Evolutionary conservation across 371 early-diverging fungal species (phyloP).

Genomic region (Coemansia sp.): DNA sequence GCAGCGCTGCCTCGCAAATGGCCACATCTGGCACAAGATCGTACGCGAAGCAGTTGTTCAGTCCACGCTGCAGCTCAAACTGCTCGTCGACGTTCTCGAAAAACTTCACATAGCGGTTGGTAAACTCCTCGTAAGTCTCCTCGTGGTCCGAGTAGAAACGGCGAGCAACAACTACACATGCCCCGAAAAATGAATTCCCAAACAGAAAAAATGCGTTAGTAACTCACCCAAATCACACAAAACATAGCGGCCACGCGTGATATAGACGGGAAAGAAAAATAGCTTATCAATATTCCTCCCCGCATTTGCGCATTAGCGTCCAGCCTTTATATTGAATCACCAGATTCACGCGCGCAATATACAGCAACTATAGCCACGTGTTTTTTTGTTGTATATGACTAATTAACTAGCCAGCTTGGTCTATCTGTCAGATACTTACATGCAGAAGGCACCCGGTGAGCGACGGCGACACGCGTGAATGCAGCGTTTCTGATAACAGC

Average conservation of each 20-base stretch:
- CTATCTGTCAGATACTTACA: conserved; percentile 25
- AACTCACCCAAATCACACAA: too few species aligned
- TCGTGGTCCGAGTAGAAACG: conserved; percentile 70
- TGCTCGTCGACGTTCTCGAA: conserved; percentile 90
- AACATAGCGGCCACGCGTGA: too few species aligned
- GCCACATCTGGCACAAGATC: conserved; percentile 90
- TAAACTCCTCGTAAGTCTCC: conserved; percentile 78
- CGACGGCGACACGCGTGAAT: conserved; percentile 16
- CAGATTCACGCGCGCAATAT: neutral
- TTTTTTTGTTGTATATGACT: neutral
- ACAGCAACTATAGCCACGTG: neutral
- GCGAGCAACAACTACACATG: conserved; percentile 37
- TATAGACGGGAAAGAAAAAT: too few species aligned
- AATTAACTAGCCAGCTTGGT: neutral
- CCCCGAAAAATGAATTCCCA: neutral
- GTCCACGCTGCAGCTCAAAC: conserved; percentile 94
- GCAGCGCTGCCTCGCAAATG: conserved; percentile 84
- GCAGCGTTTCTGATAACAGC: conserved; percentile 38
- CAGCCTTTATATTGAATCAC: neutral
- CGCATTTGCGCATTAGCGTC: neutral
- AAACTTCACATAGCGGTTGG: conserved; percentile 78
- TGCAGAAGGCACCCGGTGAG: conserved; percentile 20
- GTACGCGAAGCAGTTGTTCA: conserved; percentile 95
- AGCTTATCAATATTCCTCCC: neutral
- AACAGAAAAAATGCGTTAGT: neutral